Percentiles rank a stretch among this genome's conserved stretches.
These are phyloP conservation scores for Astrephomene gubernaculifera DNA, from an alignment of 139 green algal genomes.

Conservation along the genomic window DNA sequence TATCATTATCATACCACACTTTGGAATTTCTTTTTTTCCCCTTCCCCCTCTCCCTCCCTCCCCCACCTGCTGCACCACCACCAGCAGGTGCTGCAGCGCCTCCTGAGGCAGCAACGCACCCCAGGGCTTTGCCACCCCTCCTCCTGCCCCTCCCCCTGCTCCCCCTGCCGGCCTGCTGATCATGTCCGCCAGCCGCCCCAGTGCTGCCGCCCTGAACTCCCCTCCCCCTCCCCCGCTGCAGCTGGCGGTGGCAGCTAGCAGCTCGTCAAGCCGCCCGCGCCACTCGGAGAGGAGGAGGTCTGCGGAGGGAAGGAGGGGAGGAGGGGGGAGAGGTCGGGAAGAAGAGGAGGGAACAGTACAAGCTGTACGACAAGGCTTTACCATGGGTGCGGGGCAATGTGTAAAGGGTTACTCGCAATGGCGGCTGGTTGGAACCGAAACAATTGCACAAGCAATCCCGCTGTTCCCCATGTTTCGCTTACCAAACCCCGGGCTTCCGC, in stretches of 20 bases:
- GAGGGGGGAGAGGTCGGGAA: background rate
- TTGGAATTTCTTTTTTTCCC: background rate
- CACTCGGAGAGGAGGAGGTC: conserved; percentile 8
- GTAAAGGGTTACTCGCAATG: no score
- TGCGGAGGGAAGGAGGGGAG: background rate
- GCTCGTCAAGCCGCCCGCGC: background rate
- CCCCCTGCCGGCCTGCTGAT: background rate
- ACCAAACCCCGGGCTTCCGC: no score
- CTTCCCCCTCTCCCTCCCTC: background rate
- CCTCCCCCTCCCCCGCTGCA: background rate
- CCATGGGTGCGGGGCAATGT: no score
- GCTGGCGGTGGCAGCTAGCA: conserved; percentile 26
- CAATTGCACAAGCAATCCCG: no score
- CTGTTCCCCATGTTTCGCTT: no score
- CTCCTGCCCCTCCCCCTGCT: background rate
- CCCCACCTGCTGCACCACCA: background rate
- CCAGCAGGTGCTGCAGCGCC: background rate
- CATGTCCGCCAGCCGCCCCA: background rate
- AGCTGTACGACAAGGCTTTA: no score
- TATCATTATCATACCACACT: no score
- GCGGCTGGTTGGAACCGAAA: no score
- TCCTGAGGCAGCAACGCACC: background rate
- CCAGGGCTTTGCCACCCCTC: background rate
- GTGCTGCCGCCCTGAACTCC: background rate
- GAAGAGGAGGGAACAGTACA: background rate